Percentiles rank a stretch among this genome's conserved stretches.
phyloP scores from a whole-genome alignment of 2,329 filamentous ascomycete species.

The Chaetomiaceae sp. region DNA sequence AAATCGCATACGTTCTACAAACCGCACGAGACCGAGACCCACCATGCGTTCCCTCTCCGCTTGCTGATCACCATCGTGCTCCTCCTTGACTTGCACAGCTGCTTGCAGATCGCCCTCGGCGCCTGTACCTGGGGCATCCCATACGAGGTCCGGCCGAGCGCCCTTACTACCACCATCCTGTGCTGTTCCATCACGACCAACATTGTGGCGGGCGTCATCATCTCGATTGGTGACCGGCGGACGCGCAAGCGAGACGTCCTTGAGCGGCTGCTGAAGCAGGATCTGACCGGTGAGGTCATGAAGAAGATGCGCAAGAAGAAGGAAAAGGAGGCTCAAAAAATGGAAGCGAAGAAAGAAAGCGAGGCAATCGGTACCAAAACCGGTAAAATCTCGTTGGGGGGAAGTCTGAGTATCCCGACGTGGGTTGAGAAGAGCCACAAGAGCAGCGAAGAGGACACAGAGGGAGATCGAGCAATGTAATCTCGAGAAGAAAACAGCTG shows the following conservation, averaged over 20 bases:
- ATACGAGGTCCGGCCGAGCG: constrained; percentile 63
- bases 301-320: constrained; percentile 46
- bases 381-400: neutral
- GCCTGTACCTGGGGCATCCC: constrained; percentile 74
- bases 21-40: constrained; percentile 78
- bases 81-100: constrained; percentile 72
- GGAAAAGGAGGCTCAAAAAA: constrained; percentile 29
- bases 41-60: constrained; percentile 70
- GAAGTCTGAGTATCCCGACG: neutral
- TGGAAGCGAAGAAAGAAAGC: constrained; percentile 4
- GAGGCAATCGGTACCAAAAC: neutral
- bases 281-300: constrained; percentile 60
- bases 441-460: neutral
- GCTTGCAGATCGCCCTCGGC: constrained; percentile 75
- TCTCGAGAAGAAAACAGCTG: neutral
- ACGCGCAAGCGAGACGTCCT: constrained; percentile 84
- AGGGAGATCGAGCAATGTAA: neutral
- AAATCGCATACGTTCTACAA: constrained; percentile 88
- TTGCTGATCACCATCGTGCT: constrained; percentile 74
- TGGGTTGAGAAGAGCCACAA: neutral
- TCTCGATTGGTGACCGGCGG: constrained; percentile 68
- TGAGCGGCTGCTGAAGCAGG: constrained; percentile 69
- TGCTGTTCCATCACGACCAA: constrained; percentile 75
- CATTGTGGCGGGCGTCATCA: constrained; percentile 69
- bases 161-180: constrained; percentile 75